Percentiles rank a stretch among this genome's conserved stretches.
Evolutionary conservation across 352 stramenopile genomes (phyloP).

Genomic region (Phytophthora colocasiae): DNA sequence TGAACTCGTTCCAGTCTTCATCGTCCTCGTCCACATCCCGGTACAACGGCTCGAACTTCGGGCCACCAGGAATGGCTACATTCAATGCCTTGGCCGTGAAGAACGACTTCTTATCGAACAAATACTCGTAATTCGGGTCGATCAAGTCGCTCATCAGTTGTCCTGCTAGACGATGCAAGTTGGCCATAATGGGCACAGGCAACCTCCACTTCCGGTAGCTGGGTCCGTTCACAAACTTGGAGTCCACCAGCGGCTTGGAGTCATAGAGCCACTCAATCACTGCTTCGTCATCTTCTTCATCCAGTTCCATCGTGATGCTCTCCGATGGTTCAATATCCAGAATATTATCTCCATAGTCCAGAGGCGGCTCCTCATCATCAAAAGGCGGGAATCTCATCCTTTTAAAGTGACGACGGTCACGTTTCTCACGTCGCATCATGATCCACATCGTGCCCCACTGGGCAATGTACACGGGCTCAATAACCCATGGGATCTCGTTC

Average conservation of each 20-base stretch:
- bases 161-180: constrained; percentile 96
- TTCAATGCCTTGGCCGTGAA: constrained; percentile 99
- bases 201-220: constrained; percentile 98
- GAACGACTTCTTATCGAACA: constrained; percentile 97
- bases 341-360: constrained; percentile 98
- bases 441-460: constrained; percentile 99
- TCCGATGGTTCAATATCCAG: constrained; percentile 97
- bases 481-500: constrained; percentile 99
- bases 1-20: constrained; percentile 99
- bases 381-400: constrained; percentile 99
- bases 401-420: constrained; percentile 99
- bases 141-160: constrained; percentile 97
- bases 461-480: constrained; percentile 99
- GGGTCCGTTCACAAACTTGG: constrained; percentile 97
- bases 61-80: constrained; percentile 98
- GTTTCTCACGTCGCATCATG: constrained; percentile 99
- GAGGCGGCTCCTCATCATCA: constrained; percentile 98
- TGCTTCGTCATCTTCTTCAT: constrained; percentile 94
- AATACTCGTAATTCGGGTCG: constrained; percentile 96
- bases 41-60: constrained; percentile 99
- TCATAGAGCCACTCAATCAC: constrained; percentile 99
- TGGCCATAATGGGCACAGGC: constrained; percentile 97
- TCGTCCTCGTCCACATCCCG: constrained; percentile 98
- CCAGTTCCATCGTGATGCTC: constrained; percentile 97
- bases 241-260: constrained; percentile 91